A percentile compares a stretch with the other conserved stretches of the same genome.
These are phyloP conservation scores for Neurospora hispaniola DNA, from an alignment of 495 filamentous ascomycete species.

Conservation along the genomic window DNA sequence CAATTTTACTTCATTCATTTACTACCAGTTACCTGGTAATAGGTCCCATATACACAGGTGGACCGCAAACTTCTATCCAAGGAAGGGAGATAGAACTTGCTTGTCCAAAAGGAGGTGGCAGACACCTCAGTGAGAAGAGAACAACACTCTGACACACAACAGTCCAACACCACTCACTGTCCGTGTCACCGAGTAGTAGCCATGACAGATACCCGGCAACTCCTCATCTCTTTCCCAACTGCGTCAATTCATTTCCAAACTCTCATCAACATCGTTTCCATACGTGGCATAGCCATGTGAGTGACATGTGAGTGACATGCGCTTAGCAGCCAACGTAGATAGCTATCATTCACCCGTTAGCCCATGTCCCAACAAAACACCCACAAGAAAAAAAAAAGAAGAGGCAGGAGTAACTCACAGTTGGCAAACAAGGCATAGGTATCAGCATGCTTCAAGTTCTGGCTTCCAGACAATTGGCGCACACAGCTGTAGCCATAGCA, in stretches of 20 bases:
- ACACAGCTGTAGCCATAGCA: slow-evolving; percentile 49
- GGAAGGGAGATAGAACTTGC: not conserved
- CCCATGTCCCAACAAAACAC: not conserved
- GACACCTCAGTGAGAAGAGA: not conserved
- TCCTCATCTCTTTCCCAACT: not conserved
- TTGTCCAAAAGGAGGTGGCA: not conserved
- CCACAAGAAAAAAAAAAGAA: too few relatives aligned
- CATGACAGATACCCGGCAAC: not conserved
- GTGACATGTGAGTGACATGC: not conserved
- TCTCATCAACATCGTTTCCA: not conserved
- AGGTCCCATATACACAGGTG: not conserved
- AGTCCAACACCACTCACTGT: not conserved
- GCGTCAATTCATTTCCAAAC: not conserved
- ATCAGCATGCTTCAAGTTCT: slow-evolving; percentile 51
- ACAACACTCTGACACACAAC: not conserved
- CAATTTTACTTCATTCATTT: not conserved
- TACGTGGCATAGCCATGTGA: not conserved
- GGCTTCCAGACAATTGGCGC: slow-evolving; percentile 26
- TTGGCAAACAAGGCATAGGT: slow-evolving; percentile 54
- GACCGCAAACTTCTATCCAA: not conserved
- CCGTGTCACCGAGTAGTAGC: not conserved
- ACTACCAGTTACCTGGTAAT: not conserved
- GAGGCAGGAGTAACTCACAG: slow-evolving; percentile 4
- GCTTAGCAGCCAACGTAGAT: not conserved
- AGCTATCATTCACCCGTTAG: not conserved